Evolutionary conservation across 1,139 yeast species (phyloP).

Genomic region (Suhomyces ambrosiae): DNA sequence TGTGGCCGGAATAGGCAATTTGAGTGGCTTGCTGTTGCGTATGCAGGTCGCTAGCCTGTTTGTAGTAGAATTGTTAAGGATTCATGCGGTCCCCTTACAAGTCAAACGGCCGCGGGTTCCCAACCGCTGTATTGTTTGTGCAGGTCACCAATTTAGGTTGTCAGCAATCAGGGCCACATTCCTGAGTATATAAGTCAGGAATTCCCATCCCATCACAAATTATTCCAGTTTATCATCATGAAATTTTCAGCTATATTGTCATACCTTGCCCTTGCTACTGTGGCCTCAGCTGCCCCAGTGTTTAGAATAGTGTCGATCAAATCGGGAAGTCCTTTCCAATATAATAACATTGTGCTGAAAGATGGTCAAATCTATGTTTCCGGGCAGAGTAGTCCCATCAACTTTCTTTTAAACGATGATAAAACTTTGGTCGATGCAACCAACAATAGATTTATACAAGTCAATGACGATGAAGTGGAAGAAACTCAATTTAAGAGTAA

Average conservation of each 20-base stretch:
- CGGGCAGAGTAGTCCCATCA: conserved; percentile 2
- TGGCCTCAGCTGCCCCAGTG: conserved; percentile 25
- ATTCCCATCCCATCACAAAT: not conserved
- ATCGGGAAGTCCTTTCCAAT: conserved; percentile 11
- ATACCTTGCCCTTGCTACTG: conserved; percentile 21
- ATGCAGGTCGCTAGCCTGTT: not conserved
- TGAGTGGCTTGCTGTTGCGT: not conserved
- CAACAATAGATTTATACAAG: conserved; percentile 8
- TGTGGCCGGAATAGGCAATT: conserved; percentile 3
- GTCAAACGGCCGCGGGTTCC: conserved; percentile 1
- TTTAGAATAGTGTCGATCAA: conserved; percentile 15
- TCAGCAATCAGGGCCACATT: conserved; percentile 3
- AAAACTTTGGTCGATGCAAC: conserved; percentile 10
- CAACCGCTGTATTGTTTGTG: not conserved
- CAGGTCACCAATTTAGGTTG: conserved; percentile 2
- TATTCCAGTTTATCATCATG: conserved; percentile 6
- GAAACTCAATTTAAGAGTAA: conserved; percentile 14
- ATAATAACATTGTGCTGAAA: conserved; percentile 6
- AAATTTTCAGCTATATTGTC: conserved; percentile 18
- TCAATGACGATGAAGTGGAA: conserved; percentile 20
- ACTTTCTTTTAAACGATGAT: conserved; percentile 11
- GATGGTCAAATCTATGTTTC: conserved; percentile 9
- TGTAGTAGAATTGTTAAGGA: not conserved
- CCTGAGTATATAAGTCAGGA: conserved; percentile 3
- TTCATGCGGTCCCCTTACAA: not conserved